Evolutionary conservation across 192 early-diverging fungal species (phyloP), one percentile per base, ranked within the genome.

Genomic region (Gonapodya sp.): DNA sequence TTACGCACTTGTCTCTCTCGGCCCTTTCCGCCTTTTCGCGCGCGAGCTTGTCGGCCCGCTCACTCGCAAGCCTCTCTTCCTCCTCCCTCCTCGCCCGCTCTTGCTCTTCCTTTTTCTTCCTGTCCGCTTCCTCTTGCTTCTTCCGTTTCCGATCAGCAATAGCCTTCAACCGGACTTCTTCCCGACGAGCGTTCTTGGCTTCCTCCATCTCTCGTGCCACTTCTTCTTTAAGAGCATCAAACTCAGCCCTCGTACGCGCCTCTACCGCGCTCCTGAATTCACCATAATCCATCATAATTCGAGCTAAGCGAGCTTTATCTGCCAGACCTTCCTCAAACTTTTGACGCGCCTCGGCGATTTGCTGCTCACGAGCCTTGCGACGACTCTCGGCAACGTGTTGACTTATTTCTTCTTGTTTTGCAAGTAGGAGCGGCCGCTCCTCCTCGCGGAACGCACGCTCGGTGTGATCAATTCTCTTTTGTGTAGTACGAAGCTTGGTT

Each of bases 361-460:
- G 88, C 33, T 91, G 91, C 84, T 92, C 91, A 82, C 88, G 85
- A 34, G 93, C 90, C 46, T 89, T 92, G 34, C 94, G 91, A 85
- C 96, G 90, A 85, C 90, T 90, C 73, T 92, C 93, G 81, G 86
- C 86, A 85, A 98, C 98, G n/a, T 83, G 84, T 85, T 88, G 88
- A 86, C 94, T 94, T 86, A 98, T 97, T 36, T 88, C 87, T 73
- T 94, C 94, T 83, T 98, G 97, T 85, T 98, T 97, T 81, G 93
- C 90, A 72, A 91, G 92, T 72, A 98, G 90, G 35, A 97, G 87
- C 73, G 96, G 93, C 82, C 93, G 93, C 88, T 99, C 98, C 79
- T 92, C 91, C 84, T 92, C 90, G 81, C 97, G 94, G 88, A 88
- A 93, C 18, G 97, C 98, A 84, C 98, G 95, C 87, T 97, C 96